phyloP scores from a whole-genome alignment of 129 eudicot species.

The carrot (Daucus carota) region DNA sequence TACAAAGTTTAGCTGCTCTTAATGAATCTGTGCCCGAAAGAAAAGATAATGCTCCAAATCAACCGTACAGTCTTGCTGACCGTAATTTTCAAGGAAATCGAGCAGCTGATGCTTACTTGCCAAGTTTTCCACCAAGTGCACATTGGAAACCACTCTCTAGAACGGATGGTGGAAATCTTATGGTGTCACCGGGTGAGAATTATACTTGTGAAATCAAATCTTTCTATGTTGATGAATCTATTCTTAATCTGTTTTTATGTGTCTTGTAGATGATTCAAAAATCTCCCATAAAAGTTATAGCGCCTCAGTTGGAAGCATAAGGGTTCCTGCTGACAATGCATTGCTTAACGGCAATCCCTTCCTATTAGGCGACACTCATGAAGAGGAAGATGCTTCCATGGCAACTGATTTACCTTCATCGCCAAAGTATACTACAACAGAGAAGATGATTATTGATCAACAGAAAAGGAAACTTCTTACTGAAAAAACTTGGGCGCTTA shows the following conservation, averaged over 20 bases:
- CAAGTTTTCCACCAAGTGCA: neutral
- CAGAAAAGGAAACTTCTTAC: conserved; percentile 59
- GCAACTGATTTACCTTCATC: conserved; percentile 37
- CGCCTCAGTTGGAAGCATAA: conserved; percentile 21
- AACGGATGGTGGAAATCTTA: conserved; percentile 4
- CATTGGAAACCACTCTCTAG: conserved; percentile 2
- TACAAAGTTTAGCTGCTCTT: conserved; percentile 23
- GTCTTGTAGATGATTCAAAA: conserved; percentile 6
- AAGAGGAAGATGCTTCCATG: conserved; percentile 36
- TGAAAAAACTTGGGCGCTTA: conserved; percentile 56
- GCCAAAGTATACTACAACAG: conserved; percentile 64
- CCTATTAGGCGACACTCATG: conserved; percentile 36
- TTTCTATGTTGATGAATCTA: neutral
- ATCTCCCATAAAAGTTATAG: conserved; percentile 5
- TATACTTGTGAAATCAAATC: neutral
- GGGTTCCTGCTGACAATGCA: conserved; percentile 9
- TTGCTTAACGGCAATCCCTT: conserved; percentile 18
- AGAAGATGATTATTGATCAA: conserved; percentile 72
- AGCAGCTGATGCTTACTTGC: conserved; percentile 5
- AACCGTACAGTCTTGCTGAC: neutral
- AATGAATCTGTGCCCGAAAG: conserved; percentile 16
- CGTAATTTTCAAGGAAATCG: conserved; percentile 9
- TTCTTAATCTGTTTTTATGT: neutral
- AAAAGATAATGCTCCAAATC: conserved; percentile 8
- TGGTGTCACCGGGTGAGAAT: conserved; percentile 1